These are phyloP conservation scores for Lactarius hengduanensis DNA, from an alignment of 768 basidiomycete species.

Conservation along the genomic window DNA sequence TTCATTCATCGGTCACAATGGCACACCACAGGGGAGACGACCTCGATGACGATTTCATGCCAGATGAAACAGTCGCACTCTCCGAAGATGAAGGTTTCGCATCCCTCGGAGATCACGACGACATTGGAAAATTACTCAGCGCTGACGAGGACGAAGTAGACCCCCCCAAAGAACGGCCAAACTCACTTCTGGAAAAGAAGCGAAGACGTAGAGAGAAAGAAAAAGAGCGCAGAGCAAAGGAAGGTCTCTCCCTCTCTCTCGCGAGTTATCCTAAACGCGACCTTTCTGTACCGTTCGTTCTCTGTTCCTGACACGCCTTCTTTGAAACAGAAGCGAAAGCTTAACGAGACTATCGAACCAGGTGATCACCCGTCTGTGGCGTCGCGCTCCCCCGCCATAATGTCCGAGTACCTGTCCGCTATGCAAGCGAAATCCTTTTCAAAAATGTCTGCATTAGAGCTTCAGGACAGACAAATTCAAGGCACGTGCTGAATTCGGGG, in stretches of 20 bases:
- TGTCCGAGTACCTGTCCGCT: slow-evolving; percentile 62
- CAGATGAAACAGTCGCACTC: slow-evolving; percentile 63
- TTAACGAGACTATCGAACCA: slow-evolving; percentile 45
- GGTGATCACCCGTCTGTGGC: slow-evolving; percentile 48
- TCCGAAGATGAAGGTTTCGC: slow-evolving; percentile 54
- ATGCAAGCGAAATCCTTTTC: slow-evolving; percentile 71
- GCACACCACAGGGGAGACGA: slow-evolving; percentile 61
- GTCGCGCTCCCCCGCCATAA: slow-evolving; percentile 51
- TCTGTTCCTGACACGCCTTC: slow-evolving; percentile 20
- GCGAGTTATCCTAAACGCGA: not conserved
- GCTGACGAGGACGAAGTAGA: slow-evolving; percentile 43
- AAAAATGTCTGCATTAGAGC: slow-evolving; percentile 71
- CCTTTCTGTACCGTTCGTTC: not conserved
- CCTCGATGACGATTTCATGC: slow-evolving; percentile 79
- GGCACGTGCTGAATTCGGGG: slow-evolving; percentile 46
- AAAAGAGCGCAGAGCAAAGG: slow-evolving; percentile 73
- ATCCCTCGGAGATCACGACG: slow-evolving; percentile 35
- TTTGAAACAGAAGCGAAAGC: slow-evolving; percentile 57
- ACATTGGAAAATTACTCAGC: slow-evolving; percentile 43
- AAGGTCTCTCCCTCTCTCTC: slow-evolving; percentile 14
- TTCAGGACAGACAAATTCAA: slow-evolving; percentile 75
- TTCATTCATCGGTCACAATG: slow-evolving; percentile 30
- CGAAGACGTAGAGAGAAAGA: slow-evolving; percentile 72
- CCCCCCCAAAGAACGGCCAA: slow-evolving; percentile 29
- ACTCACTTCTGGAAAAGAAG: slow-evolving; percentile 49